Base-by-base conservation (phyloP, 129 eudicot genomes). In the Centrapalus pauciflorus region DNA sequence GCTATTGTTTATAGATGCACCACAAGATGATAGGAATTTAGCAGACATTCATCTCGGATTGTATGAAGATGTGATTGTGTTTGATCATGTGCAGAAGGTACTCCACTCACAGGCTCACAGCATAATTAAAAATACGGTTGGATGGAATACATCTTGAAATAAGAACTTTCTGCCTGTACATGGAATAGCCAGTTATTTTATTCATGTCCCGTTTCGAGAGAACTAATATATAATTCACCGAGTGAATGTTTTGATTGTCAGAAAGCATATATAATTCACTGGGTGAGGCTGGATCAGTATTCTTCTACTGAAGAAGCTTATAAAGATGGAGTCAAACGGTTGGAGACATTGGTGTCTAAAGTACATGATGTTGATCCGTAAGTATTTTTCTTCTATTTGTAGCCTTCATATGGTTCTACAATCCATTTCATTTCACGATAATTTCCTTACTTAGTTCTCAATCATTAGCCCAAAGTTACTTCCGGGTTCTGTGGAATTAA, bases 71-170 rank as follows among this genome's bases (percentile, higher is more conserved):
- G 96, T 92, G 29, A 78, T 92, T 30, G 95, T 92, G 21, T 92
- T 92, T 54, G 96, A 92, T 83, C 96, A 92, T 56, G 96, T 92
- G 32, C 87, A 92, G 62, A 92, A 92, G 98, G 98, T 92, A 91
- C 38, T n/a, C n/a, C n/a, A n/a, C n/a, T n/a, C n/a, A n/a, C n/a
- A n/a, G n/a, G n/a, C n/a, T 61, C 60, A 57, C 71, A 33, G 59
- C 29, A 24, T 32, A 32, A 38, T 35, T 6, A 55, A n/a, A n/a
- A 23, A 64, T 69, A 48, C 10, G 30, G 10, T 10, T 26, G 5
- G 4, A 41, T 56, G 24, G 35, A 57, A 67, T 45, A 59, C 29
- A 16, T 33, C 11, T 32, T 10, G 14, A 17, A 45, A 24, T 51
- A 4, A 9, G 2, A 26, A 6, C n/a, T 29, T 35, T 48, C 32